phyloP scores from a whole-genome alignment of 257 asterid genomes.

The Nemophila menziesii region DNA sequence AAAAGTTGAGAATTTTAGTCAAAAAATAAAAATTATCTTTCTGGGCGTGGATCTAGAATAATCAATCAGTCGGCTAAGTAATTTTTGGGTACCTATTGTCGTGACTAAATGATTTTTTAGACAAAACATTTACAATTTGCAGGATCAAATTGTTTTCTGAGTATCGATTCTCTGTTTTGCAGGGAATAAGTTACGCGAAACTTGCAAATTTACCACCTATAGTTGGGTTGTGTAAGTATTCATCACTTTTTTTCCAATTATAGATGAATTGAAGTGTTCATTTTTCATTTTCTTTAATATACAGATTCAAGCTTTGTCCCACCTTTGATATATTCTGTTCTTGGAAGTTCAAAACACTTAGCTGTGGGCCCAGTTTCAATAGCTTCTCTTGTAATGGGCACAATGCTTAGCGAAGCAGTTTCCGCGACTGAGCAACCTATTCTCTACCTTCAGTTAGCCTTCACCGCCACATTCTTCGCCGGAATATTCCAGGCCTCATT shows the following conservation, averaged over 20 bases:
- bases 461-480: slow-evolving; percentile 74
- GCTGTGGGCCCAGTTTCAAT: slow-evolving; percentile 88
- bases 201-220: slow-evolving; percentile 88
- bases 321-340: slow-evolving; percentile 66
- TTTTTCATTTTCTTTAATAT: neutral
- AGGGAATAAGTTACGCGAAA: slow-evolving; percentile 93
- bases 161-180: slow-evolving; percentile 7
- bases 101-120: too few relatives aligned
- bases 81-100: too few relatives aligned
- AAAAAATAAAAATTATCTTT: too few relatives aligned
- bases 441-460: slow-evolving; percentile 71
- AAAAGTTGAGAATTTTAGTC: too few relatives aligned
- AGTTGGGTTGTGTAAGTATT: slow-evolving; percentile 62
- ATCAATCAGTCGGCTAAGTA: too few relatives aligned
- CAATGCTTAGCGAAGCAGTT: slow-evolving; percentile 66
- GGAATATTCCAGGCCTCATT: slow-evolving; percentile 77
- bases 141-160: neutral
- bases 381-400: slow-evolving; percentile 89
- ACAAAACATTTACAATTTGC: too few relatives aligned
- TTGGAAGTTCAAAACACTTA: slow-evolving; percentile 77
- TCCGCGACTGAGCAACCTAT: slow-evolving; percentile 30
- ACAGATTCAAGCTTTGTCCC: slow-evolving; percentile 93
- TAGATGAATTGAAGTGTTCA: too few relatives aligned
- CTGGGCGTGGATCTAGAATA: too few relatives aligned
- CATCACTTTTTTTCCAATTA: too few relatives aligned